These are phyloP conservation scores for Balansia obtecta DNA, from an alignment of 2,329 filamentous ascomycete species.

Conservation along the genomic window DNA sequence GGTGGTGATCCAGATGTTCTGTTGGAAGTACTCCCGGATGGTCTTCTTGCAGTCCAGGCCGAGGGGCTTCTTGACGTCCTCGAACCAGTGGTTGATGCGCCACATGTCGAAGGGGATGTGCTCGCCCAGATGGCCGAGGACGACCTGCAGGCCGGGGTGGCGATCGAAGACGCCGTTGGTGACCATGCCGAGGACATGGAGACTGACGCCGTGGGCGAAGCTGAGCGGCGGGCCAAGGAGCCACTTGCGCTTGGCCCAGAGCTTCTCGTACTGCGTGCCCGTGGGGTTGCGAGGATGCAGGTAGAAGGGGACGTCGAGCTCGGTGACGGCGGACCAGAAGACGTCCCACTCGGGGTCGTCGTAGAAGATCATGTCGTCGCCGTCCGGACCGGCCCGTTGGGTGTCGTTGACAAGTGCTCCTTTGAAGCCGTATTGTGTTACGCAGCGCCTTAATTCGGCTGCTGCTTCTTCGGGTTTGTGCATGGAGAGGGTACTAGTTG, in stretches of 20 bases:
- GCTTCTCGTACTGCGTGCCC: constrained; percentile 41
- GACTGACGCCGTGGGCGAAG: constrained; percentile 45
- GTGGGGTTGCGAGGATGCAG: constrained; percentile 49
- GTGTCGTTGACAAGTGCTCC: constrained; percentile 51
- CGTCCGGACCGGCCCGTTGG: constrained; percentile 44
- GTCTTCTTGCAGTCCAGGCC: constrained; percentile 35
- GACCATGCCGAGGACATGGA: constrained; percentile 41
- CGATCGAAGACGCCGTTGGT: constrained; percentile 39
- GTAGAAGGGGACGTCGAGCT: constrained; percentile 53
- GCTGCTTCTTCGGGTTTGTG: constrained; percentile 39
- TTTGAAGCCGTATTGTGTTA: constrained; percentile 47
- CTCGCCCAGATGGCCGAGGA: constrained; percentile 37
- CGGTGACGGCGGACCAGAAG: constrained; percentile 46
- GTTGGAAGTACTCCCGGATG: constrained; percentile 38
- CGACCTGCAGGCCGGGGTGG: constrained; percentile 30
- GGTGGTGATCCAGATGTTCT: constrained; percentile 46
- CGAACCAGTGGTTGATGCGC: constrained; percentile 42
- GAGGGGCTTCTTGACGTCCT: constrained; percentile 40
- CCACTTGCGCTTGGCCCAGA: constrained; percentile 46
- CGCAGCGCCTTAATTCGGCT: constrained; percentile 37
- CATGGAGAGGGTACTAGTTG: constrained; percentile 36
- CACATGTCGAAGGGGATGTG: constrained; percentile 36
- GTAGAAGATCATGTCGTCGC: constrained; percentile 52
- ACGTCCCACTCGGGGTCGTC: constrained; percentile 46
- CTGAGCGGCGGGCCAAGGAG: constrained; percentile 46